Conservation (phyloP, 192 early-diverging fungal species). For the Backusella morwellensis region DNA sequence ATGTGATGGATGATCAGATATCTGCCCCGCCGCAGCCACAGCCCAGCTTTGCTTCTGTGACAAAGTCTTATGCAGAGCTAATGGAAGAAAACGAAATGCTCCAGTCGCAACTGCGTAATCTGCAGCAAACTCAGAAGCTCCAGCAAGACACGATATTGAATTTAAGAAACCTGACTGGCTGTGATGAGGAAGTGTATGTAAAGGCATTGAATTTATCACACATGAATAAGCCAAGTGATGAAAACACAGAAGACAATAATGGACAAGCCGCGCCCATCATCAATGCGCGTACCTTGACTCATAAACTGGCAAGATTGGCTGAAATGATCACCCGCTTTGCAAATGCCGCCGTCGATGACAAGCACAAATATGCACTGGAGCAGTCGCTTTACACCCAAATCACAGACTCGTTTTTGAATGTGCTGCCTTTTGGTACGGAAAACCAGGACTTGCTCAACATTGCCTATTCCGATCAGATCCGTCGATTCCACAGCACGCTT, state of each 20-base stretch:
- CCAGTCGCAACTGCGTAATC: conserved; percentile 26
- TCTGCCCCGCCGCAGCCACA: conserved; percentile 41
- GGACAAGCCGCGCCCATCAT: neutral
- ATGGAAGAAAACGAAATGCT: conserved; percentile 41
- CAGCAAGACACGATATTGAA: conserved; percentile 31
- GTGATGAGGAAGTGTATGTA: conserved; percentile 12
- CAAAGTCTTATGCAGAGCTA: conserved; percentile 35
- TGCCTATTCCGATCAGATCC: conserved; percentile 37
- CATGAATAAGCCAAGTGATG: neutral
- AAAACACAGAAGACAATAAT: neutral
- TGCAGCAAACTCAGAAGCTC: conserved; percentile 31
- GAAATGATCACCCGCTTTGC: conserved; percentile 21
- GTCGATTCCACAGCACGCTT: conserved; percentile 34
- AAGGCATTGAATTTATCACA: conserved; percentile 15
- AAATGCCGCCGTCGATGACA: neutral
- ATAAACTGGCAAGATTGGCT: conserved; percentile 14
- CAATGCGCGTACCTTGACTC: conserved; percentile 18
- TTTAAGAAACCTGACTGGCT: conserved; percentile 20
- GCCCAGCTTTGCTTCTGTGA: conserved; percentile 33
- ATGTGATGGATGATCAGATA: conserved; percentile 31
- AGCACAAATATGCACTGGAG: conserved; percentile 10
- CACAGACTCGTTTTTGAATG: conserved; percentile 20
- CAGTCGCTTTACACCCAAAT: conserved; percentile 26
- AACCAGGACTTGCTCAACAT: conserved; percentile 35
- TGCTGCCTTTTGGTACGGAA: conserved; percentile 38